A percentile compares a stretch with the other conserved stretches of the same genome.
These are phyloP conservation scores for Clohesyomyces aquaticus DNA, from an alignment of 495 filamentous ascomycete species.

Conservation along the genomic window DNA sequence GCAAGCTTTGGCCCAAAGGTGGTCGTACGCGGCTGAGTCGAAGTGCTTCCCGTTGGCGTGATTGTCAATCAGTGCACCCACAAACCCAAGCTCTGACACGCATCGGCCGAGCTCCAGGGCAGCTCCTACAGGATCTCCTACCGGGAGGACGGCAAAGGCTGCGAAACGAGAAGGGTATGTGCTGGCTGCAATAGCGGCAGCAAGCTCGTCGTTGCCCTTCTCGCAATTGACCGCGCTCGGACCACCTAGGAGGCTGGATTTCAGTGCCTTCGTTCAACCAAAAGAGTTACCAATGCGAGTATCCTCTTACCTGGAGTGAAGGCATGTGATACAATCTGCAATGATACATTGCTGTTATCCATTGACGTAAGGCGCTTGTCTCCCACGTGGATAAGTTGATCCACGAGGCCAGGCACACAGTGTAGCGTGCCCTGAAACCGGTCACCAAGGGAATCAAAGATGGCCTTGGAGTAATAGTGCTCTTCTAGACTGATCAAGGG, in stretches of 20 bases:
- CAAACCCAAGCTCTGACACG: conserved; percentile 59
- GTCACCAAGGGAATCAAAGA: background rate
- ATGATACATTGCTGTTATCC: background rate
- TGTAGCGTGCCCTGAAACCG: background rate
- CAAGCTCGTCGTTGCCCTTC: conserved; percentile 5
- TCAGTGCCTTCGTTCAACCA: conserved; percentile 1
- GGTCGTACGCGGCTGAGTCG: conserved; percentile 58
- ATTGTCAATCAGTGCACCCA: conserved; percentile 64
- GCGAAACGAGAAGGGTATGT: background rate
- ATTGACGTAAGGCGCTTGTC: background rate
- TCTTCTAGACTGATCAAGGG: background rate
- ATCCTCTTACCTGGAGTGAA: conserved; percentile 1
- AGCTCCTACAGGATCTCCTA: conserved; percentile 45
- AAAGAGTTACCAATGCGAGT: background rate
- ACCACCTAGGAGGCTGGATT: background rate
- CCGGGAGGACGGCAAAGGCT: background rate
- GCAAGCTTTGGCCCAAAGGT: conserved; percentile 59
- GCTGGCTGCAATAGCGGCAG: background rate
- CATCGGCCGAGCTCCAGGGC: conserved; percentile 59
- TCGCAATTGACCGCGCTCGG: background rate
- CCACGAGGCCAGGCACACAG: background rate
- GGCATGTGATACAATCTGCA: conserved; percentile 5
- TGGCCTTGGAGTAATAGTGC: conserved; percentile 3
- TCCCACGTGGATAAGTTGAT: background rate
- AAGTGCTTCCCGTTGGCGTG: conserved; percentile 58